Evolutionary conservation across 768 basidiomycete species (phyloP).

Genomic region (Phylloporus arenicola): DNA sequence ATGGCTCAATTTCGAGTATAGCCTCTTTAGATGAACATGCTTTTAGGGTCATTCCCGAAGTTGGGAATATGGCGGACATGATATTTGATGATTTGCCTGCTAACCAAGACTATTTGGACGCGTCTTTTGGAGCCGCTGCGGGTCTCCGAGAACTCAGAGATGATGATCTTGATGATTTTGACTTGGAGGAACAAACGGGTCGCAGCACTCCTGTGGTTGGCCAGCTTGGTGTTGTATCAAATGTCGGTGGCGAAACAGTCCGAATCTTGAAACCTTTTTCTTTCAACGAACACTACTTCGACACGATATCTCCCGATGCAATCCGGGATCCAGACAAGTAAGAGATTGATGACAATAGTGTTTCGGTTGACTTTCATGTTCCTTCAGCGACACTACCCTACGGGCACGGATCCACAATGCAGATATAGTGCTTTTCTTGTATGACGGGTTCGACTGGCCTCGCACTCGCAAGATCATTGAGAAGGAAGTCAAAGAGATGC

Average conservation of each 20-base stretch:
- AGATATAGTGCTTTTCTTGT: conserved; percentile 65
- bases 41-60: conserved; percentile 67
- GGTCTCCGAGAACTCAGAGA: conserved; percentile 69
- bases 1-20: conserved; percentile 23
- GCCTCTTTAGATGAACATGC: conserved; percentile 80
- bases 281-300: conserved; percentile 69
- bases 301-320: conserved; percentile 54
- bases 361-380: conserved; percentile 18
- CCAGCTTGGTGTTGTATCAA: conserved; percentile 46
- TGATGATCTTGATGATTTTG: conserved; percentile 69
- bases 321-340: conserved; percentile 45
- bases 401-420: conserved; percentile 54
- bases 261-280: conserved; percentile 66
- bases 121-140: conserved; percentile 71
- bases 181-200: conserved; percentile 24
- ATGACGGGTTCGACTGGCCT: conserved; percentile 94
- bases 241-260: conserved; percentile 80
- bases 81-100: conserved; percentile 87
- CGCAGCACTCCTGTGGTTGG: conserved; percentile 16
- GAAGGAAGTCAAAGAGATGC: conserved; percentile 82
- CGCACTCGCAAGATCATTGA: conserved; percentile 83
- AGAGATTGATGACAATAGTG: conserved; percentile 12
- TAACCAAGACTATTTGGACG: conserved; percentile 84
- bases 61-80: conserved; percentile 81
- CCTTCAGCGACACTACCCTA: conserved; percentile 44